These are phyloP conservation scores for Babesia divergens DNA, from an alignment of 169 alveolate species.

Conservation along the genomic window DNA sequence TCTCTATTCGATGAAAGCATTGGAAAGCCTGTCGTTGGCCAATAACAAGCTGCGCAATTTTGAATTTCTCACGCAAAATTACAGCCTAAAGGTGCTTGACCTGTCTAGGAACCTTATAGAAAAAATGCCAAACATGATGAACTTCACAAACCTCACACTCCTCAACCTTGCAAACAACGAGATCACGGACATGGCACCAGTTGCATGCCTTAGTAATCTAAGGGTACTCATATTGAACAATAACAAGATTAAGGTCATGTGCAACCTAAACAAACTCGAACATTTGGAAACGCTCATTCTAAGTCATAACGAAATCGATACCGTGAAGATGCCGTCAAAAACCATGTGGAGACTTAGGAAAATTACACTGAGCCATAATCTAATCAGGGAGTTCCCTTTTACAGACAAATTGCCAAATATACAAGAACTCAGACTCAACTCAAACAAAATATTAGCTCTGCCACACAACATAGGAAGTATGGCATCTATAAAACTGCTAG, in stretches of 20 bases:
- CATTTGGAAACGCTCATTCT: conserved; percentile 69
- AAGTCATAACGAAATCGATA: conserved; percentile 64
- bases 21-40: conserved; percentile 59
- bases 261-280: conserved; percentile 59
- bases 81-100: conserved; percentile 58
- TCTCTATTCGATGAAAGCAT: conserved; percentile 68
- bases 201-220: conserved; percentile 13
- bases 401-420: conserved; percentile 38
- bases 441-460: conserved; percentile 45
- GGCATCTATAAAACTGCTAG: conserved; percentile 36
- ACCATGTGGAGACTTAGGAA: conserved; percentile 61
- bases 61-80: conserved; percentile 57
- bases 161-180: conserved; percentile 53
- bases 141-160: conserved; percentile 30
- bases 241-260: conserved; percentile 61
- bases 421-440: conserved; percentile 49
- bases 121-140: conserved; percentile 30
- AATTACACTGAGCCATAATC: conserved; percentile 68
- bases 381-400: conserved; percentile 61
- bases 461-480: conserved; percentile 31
- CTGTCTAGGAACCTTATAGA: conserved; percentile 62
- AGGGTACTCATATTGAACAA: conserved; percentile 57
- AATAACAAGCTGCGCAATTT: conserved; percentile 61
- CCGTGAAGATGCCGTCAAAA: conserved; percentile 53
- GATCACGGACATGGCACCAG: conserved; percentile 28